Conservation (phyloP, 2,329 filamentous ascomycete genomes). For the Samsoniella hepiali region DNA sequence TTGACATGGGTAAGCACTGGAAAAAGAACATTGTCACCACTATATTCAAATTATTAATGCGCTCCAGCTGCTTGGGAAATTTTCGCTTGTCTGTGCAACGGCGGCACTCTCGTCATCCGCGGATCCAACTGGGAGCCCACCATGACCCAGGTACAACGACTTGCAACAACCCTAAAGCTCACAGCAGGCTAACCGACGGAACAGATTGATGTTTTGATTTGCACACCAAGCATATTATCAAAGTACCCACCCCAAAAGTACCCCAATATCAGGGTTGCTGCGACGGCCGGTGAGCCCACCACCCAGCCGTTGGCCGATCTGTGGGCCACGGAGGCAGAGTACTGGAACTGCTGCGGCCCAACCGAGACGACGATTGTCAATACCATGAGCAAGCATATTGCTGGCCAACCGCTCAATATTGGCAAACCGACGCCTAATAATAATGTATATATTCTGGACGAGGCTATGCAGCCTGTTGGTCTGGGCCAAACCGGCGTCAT, state of each 20-base stretch:
- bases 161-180: not conserved
- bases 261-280: slow-evolving; percentile 50
- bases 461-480: slow-evolving; percentile 40
- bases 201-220: slow-evolving; percentile 51
- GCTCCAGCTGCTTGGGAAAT: slow-evolving; percentile 57
- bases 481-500: slow-evolving; percentile 50
- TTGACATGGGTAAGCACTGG: slow-evolving; percentile 54
- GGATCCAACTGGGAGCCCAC: slow-evolving; percentile 48
- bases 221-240: slow-evolving; percentile 52
- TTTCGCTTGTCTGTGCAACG: slow-evolving; percentile 54
- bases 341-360: slow-evolving; percentile 58
- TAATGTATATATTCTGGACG: slow-evolving; percentile 52
- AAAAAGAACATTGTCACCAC: not conserved
- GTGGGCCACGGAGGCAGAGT: slow-evolving; percentile 48
- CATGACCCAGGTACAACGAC: slow-evolving; percentile 39
- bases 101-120: slow-evolving; percentile 52
- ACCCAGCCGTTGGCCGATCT: slow-evolving; percentile 51
- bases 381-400: slow-evolving; percentile 49
- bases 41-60: not conserved
- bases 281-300: slow-evolving; percentile 54
- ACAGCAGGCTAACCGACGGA: not conserved
- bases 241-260: slow-evolving; percentile 46
- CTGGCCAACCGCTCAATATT: slow-evolving; percentile 48
- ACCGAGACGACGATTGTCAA: slow-evolving; percentile 60
- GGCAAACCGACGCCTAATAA: slow-evolving; percentile 56